phyloP scores from a whole-genome alignment of 2,329 filamentous ascomycete species.

The Neofusicoccum laricinum region DNA sequence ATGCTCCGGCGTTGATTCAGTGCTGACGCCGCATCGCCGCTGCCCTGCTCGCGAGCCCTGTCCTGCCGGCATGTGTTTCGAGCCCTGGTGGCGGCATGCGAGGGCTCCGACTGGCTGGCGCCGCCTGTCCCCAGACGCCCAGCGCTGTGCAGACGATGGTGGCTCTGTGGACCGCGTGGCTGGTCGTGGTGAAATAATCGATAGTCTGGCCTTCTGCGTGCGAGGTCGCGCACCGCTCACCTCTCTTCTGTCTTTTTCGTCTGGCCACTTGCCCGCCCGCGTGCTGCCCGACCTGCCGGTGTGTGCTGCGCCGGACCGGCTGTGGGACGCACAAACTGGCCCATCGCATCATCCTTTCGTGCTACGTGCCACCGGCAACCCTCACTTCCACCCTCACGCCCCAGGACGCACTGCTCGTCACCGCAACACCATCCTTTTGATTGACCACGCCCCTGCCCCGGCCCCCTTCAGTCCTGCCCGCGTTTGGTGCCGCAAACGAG shows the following conservation, averaged over 20 bases:
- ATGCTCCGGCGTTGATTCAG: not conserved
- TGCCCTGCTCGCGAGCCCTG: not conserved
- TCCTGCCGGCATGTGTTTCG: constrained; percentile 3
- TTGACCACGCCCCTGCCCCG: not conserved
- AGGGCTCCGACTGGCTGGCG: not conserved
- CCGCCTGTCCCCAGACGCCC: not conserved
- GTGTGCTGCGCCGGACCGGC: not conserved
- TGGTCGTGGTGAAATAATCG: constrained; percentile 2
- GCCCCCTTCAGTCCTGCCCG: not conserved
- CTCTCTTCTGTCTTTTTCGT: not conserved
- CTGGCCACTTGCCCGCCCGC: not conserved
- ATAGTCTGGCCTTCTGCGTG: not conserved
- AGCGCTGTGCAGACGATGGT: not conserved
- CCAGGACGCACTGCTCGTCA: not conserved
- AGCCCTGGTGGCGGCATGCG: not conserved
- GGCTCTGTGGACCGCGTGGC: not conserved
- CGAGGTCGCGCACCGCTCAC: not conserved
- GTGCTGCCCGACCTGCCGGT: not conserved
- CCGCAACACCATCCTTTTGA: constrained; percentile 11
- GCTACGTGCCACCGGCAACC: constrained; percentile 8
- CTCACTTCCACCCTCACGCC: constrained; percentile 11
- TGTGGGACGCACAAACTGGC: not conserved
- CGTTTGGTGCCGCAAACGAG: constrained; percentile 1
- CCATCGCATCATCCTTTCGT: constrained; percentile 3
- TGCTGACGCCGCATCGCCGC: constrained; percentile 1